Conservation (phyloP, 305 asterid species). For the Fraxinus greggii region DNA sequence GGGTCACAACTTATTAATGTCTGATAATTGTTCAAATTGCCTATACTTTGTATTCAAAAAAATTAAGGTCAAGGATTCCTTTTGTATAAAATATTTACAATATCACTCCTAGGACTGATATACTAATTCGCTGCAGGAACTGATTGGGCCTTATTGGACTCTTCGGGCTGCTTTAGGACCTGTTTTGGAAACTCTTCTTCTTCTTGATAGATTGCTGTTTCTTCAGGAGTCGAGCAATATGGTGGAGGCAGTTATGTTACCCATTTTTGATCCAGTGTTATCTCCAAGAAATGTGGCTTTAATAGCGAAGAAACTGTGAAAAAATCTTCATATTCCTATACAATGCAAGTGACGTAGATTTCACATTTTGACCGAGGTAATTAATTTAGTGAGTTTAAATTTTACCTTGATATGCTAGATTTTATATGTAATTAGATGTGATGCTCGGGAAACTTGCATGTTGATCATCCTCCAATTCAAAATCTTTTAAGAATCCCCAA, state of each 20-base stretch:
- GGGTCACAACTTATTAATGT: background rate
- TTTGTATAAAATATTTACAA: background rate
- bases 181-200: slow-evolving; percentile 71
- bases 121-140: slow-evolving; percentile 47
- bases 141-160: slow-evolving; percentile 92
- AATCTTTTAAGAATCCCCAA: background rate
- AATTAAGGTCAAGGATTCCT: background rate
- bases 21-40: slow-evolving; percentile 6
- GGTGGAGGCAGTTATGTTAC: slow-evolving; percentile 48
- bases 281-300: slow-evolving; percentile 87
- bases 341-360: slow-evolving; percentile 17
- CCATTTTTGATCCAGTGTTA: slow-evolving; percentile 70
- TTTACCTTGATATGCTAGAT: slow-evolving; percentile 3
- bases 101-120: slow-evolving; percentile 1
- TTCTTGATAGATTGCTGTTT: slow-evolving; percentile 78
- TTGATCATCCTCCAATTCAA: background rate
- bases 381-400: background rate
- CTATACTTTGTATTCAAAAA: slow-evolving; percentile 1
- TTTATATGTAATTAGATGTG: background rate
- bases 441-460: background rate
- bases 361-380: slow-evolving; percentile 7
- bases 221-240: slow-evolving; percentile 70
- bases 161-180: slow-evolving; percentile 88
- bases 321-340: background rate
- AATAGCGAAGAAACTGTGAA: slow-evolving; percentile 60